Evolutionary conservation across 306 rosid genomes (phyloP).

Genomic region (Quercus suber): DNA sequence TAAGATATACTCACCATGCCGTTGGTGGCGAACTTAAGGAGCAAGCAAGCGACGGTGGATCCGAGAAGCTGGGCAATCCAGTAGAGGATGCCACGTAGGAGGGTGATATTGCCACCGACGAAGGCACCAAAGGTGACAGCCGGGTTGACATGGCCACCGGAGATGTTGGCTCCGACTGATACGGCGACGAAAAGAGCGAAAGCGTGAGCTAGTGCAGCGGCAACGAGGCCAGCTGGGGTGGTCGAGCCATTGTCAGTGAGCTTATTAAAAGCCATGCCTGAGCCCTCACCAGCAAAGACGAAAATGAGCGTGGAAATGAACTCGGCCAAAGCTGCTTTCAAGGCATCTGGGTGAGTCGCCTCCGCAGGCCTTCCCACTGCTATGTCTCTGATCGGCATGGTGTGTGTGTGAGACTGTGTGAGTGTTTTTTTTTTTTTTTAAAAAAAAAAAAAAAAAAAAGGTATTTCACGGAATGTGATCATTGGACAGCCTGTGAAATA

Average conservation of each 20-base stretch:
- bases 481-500: constrained; percentile 44
- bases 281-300: constrained; percentile 90
- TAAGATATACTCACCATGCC: constrained; percentile 40
- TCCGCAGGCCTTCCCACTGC: constrained; percentile 70
- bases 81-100: constrained; percentile 74
- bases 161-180: constrained; percentile 68
- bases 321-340: constrained; percentile 74
- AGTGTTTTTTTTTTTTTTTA: too few species aligned
- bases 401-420: not conserved
- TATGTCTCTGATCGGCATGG: constrained; percentile 74
- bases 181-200: constrained; percentile 84
- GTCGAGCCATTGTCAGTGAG: constrained; percentile 51
- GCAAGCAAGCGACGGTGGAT: constrained; percentile 58
- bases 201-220: constrained; percentile 75
- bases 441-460: not conserved
- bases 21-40: constrained; percentile 55
- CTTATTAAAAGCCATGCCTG: constrained; percentile 77
- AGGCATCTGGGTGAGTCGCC: constrained; percentile 56
- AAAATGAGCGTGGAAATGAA: constrained; percentile 84
- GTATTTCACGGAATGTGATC: not conserved
- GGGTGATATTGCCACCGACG: constrained; percentile 75
- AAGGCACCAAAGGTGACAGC: constrained; percentile 91
- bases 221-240: constrained; percentile 61
- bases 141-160: constrained; percentile 96
- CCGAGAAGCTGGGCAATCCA: constrained; percentile 88